Base-by-base conservation (phyloP, 2,329 filamentous ascomycete genomes). In the Hypoxylon sp. region DNA sequence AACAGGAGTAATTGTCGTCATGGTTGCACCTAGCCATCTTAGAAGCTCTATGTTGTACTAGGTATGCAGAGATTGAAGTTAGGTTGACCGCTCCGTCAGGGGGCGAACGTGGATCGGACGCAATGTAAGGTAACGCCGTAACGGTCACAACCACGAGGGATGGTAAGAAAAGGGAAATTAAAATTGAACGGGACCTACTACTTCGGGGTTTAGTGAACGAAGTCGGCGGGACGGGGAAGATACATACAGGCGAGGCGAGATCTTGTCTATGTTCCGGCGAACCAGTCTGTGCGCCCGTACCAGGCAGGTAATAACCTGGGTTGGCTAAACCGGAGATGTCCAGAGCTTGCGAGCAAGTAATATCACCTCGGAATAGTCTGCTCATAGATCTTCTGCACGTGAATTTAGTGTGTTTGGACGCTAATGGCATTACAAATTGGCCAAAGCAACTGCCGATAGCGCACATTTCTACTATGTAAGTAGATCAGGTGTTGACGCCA, bases 271-370 rank as follows among this genome's bases (percentile, higher is more conserved):
- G 36, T 65, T 64, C 64, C 52, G 58, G 55, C 55, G 59, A 65
- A 68, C 65, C 17, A 65, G 65, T 65, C 68, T 70, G 68, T 68
- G 68, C 68, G 36, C 58, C 62, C 45, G 61, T 60, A 70, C 67
- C 66, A 60, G 32, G 11, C 25, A 25, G 30, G 59, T 17, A 38
- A 58, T 32, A 48, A 53, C 49, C 36, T 38, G 55, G 58, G 45
- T 58, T 55, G 45, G 50, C 45, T 51, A 68, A 36, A 14, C 52
- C 43, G 17, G 48, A 67, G 46, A 59, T 23, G 51, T 60, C 32
- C 46, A 38, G 61, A 5, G 32, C 38, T 61, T 56, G 5, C 11
- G 19, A 49, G 36, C 19, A 32, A 53, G 41, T 21, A 13, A 48
- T 46, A 58, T 60, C 36, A 46, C 58, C 17, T 14, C 67, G 59